Base-by-base conservation (phyloP, 352 stramenopile species). In the Phytopythium delawarense region DNA sequence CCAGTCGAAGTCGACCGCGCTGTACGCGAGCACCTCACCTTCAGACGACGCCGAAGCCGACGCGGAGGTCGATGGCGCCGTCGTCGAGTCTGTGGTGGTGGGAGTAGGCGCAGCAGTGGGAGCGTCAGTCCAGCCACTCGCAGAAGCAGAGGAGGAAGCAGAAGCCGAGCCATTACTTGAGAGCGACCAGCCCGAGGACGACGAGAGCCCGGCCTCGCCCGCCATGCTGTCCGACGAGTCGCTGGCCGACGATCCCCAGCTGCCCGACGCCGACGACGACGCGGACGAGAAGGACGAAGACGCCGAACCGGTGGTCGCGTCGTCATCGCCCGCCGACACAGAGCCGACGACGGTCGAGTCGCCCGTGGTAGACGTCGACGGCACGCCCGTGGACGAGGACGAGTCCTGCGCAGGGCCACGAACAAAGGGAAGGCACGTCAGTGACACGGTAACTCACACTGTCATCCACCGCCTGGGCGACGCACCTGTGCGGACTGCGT, bases 1-100 rank as follows among this genome's bases (percentile, higher is more conserved):
- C 80, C 80, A 92, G 67, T 88, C 70, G 53, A 90, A 92, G 61
- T 86, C 75, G 37, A 89, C 66, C 15, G 69, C 61, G 46, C 70
- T 75, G 69, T 81, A 90, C 25, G 69, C 66, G 21, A 87, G 67
- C 54, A 67, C 54, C 28, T 78, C 62, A 21, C 62, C 62, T 4
- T 72, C 61, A 18, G 61, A 70, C 30, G 67, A 71, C 48, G 57
- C 62, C 0, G 71, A 63, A 18, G 70, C 66, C 11, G 66, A 66
- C 46, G 66, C 59, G 7, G 71, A 66, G 4, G 69, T 46, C 2
- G 63, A 54, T 13, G 71, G 40, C 1, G 62, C 44, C 12, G 64
- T n/a, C 30, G 57, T 45, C 65, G 52, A 23, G 63, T 63, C 45
- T 57, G 54, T 32, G 48, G 30, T 21, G n/a, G 64, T 60, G 20